Percentiles rank a stretch among this genome's conserved stretches.
Evolutionary conservation across 1,139 yeast genomes (phyloP).

Genomic region (Blastobotrys capitulatus): DNA sequence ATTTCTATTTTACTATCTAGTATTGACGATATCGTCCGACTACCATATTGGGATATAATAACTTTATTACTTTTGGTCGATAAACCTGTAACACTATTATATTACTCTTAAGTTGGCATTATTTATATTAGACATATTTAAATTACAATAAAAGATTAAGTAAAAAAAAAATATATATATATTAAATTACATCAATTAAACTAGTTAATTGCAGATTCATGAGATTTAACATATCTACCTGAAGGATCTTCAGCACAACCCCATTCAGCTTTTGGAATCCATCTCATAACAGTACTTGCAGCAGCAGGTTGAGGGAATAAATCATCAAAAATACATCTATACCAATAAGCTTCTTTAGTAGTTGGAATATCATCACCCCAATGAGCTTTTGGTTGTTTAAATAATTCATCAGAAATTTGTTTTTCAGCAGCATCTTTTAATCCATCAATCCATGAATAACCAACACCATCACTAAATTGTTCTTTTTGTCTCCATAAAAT

Average conservation of each 20-base stretch:
- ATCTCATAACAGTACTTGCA: constrained; percentile 95
- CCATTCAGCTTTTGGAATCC: constrained; percentile 99
- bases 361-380: constrained; percentile 96
- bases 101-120: too few relatives aligned
- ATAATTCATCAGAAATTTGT: constrained; percentile 80
- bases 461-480: constrained; percentile 99
- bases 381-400: constrained; percentile 83
- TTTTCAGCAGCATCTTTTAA: constrained; percentile 92
- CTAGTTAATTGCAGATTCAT: constrained; percentile 32
- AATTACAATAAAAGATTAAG: background rate
- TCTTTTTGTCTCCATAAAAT: constrained; percentile 99
- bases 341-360: constrained; percentile 99
- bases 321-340: constrained; percentile 93
- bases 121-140: too few relatives aligned
- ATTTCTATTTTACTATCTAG: too few relatives aligned
- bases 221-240: constrained; percentile 92
- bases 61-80: too few relatives aligned
- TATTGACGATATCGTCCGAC: too few relatives aligned
- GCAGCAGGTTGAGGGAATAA: constrained; percentile 87
- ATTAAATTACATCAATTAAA: background rate
- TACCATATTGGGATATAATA: too few relatives aligned
- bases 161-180: background rate
- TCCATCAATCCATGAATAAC: constrained; percentile 98
- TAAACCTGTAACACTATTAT: too few relatives aligned
- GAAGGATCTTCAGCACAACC: constrained; percentile 99